These are phyloP conservation scores for Aspergillus felis DNA, from an alignment of 2,329 filamentous ascomycete species.

Conservation along the genomic window DNA sequence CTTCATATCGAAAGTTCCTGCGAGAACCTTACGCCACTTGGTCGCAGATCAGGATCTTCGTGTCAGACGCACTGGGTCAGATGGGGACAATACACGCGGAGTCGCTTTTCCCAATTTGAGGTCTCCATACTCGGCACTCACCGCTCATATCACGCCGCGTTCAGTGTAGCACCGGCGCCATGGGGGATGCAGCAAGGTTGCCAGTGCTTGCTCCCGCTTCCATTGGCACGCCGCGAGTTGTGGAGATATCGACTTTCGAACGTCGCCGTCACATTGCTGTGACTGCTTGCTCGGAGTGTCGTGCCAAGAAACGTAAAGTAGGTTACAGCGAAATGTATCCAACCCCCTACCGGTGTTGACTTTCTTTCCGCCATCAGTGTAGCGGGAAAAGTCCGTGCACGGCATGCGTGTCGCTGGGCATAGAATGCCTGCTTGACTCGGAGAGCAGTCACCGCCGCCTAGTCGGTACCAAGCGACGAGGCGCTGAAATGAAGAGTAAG, in stretches of 20 bases:
- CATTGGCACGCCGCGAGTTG: background rate
- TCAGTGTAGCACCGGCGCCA: background rate
- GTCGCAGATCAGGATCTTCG: background rate
- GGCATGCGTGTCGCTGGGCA: background rate
- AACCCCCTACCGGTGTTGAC: background rate
- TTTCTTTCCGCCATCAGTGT: background rate
- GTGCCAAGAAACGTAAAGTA: background rate
- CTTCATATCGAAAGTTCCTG: background rate
- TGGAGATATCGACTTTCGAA: background rate
- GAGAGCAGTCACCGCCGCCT: background rate
- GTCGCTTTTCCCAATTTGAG: background rate
- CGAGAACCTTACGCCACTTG: background rate
- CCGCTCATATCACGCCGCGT: background rate
- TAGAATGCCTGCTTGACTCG: background rate
- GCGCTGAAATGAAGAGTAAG: background rate
- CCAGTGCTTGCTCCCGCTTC: background rate
- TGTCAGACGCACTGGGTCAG: background rate
- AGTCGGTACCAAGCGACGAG: background rate
- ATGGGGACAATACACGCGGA: background rate
- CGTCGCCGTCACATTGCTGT: background rate
- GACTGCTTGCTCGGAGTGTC: background rate
- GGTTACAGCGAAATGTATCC: background rate
- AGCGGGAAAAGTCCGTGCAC: background rate
- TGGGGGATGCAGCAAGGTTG: background rate
- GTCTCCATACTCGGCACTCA: background rate